Evolutionary conservation across 1,284 basidiomycete genomes (phyloP).

Genomic region (Meripilus lineatus): DNA sequence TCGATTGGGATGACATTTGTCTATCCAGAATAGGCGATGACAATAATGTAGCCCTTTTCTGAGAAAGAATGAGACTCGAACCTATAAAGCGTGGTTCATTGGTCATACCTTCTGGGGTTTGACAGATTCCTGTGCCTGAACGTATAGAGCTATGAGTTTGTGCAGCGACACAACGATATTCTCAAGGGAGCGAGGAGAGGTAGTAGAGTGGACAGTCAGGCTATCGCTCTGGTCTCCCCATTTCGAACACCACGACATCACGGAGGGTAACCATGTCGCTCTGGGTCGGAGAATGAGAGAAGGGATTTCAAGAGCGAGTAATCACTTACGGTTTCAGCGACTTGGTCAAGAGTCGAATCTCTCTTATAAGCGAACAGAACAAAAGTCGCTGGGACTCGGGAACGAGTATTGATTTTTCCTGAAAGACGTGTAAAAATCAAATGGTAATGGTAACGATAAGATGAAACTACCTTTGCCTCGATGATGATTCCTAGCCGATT

Average conservation of each 20-base stretch:
- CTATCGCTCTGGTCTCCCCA: slow-evolving; percentile 28
- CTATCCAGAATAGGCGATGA: slow-evolving; percentile 26
- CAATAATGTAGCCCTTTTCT: slow-evolving; percentile 24
- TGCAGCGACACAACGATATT: slow-evolving; percentile 37
- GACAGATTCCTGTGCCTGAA: slow-evolving; percentile 40
- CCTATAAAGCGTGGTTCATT: slow-evolving; percentile 1
- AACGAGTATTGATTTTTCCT: slow-evolving; percentile 49
- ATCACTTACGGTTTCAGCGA: slow-evolving; percentile 56
- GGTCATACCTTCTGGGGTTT: slow-evolving; percentile 39
- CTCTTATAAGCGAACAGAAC: slow-evolving; percentile 52
- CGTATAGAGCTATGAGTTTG: slow-evolving; percentile 47
- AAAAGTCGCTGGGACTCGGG: slow-evolving; percentile 54
- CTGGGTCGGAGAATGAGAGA: slow-evolving; percentile 30
- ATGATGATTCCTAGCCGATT: slow-evolving; percentile 51
- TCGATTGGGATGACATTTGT: slow-evolving; percentile 7
- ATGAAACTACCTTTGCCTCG: slow-evolving; percentile 50
- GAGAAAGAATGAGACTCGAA: slow-evolving; percentile 8
- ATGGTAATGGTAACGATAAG: background rate
- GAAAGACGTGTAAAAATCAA: slow-evolving; percentile 4
- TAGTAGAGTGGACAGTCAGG: background rate
- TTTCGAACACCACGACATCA: slow-evolving; percentile 48
- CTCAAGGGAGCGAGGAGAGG: slow-evolving; percentile 19
- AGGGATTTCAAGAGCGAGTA: too few relatives aligned
- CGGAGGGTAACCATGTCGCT: slow-evolving; percentile 49
- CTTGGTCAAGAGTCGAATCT: slow-evolving; percentile 54